A percentile compares a stretch with the other conserved stretches of the same genome.
phyloP scores from a whole-genome alignment of 1,139 yeast genomes.

The Ashbya aceris region DNA sequence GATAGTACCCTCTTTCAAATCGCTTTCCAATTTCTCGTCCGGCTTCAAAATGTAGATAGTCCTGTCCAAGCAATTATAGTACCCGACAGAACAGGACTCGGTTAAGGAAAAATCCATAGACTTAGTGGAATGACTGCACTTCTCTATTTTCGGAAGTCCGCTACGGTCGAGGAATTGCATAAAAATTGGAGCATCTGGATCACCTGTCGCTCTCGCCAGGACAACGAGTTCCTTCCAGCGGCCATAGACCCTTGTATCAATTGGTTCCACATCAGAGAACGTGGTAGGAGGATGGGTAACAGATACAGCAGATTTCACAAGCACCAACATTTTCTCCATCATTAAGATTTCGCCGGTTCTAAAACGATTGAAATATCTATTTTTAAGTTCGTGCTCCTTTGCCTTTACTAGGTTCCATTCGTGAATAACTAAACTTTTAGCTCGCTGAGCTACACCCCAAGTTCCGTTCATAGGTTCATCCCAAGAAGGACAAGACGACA shows the following conservation, averaged over 20 bases:
- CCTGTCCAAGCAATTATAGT: slow-evolving; percentile 63
- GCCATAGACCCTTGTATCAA: slow-evolving; percentile 49
- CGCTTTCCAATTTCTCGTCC: slow-evolving; percentile 9
- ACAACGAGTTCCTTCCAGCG: slow-evolving; percentile 71
- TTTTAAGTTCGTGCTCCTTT: slow-evolving; percentile 6
- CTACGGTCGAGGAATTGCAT: slow-evolving; percentile 53
- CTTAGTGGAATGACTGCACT: slow-evolving; percentile 15
- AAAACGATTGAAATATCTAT: slow-evolving; percentile 12
- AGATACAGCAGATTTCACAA: slow-evolving; percentile 38
- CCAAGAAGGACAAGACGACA: slow-evolving; percentile 6
- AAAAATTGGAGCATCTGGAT: slow-evolving; percentile 39
- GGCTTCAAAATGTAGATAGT: slow-evolving; percentile 47
- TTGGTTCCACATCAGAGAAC: slow-evolving; percentile 40
- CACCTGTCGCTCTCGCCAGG: slow-evolving; percentile 52
- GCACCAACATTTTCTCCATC: slow-evolving; percentile 56
- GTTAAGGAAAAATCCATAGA: slow-evolving; percentile 27
- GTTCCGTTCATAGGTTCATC: slow-evolving; percentile 7
- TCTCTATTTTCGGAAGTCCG: slow-evolving; percentile 28
- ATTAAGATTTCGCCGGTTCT: slow-evolving; percentile 53
- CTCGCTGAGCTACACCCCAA: slow-evolving; percentile 9
- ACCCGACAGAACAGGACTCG: slow-evolving; percentile 32
- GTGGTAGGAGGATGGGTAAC: slow-evolving; percentile 24
- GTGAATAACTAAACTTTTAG: slow-evolving; percentile 10
- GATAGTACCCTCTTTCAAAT: slow-evolving; percentile 15
- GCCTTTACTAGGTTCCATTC: slow-evolving; percentile 8